phyloP scores from a whole-genome alignment of 164 flowering plant species.

The Annona cherimola region DNA sequence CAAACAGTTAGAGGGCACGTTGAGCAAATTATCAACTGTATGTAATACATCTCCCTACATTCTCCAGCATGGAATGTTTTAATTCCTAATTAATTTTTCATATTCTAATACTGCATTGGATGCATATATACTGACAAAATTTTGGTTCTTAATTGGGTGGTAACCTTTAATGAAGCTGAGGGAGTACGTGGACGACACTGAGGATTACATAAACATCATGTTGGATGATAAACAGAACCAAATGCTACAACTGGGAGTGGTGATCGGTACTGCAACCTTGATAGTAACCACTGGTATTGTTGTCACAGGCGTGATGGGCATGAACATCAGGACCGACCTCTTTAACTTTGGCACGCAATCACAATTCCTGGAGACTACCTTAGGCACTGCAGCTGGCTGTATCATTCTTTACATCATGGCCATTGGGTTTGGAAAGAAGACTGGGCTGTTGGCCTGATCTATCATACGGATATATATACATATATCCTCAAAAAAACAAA shows the following conservation, averaged over 20 bases:
- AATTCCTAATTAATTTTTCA: no score
- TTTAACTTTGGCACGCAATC: slow-evolving; percentile 8
- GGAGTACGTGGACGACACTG: slow-evolving; percentile 47
- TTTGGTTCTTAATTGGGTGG: no score
- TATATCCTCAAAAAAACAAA: no score
- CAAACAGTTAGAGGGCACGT: slow-evolving; percentile 43
- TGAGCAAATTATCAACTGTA: slow-evolving; percentile 42
- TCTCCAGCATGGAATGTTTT: no score
- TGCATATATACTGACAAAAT: no score
- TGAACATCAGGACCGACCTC: slow-evolving; percentile 29
- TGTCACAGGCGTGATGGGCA: slow-evolving; percentile 29
- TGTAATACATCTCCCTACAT: slow-evolving; percentile 2
- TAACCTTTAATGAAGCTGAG: slow-evolving; percentile 24
- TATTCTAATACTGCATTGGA: no score
- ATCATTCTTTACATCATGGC: slow-evolving; percentile 28
- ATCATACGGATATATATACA: no score
- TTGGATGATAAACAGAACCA: slow-evolving; percentile 49
- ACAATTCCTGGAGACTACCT: slow-evolving; percentile 31
- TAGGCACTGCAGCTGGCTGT: slow-evolving; percentile 37
- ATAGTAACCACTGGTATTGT: slow-evolving; percentile 29
- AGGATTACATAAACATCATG: slow-evolving; percentile 46
- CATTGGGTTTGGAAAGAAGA: slow-evolving; percentile 37
- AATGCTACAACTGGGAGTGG: slow-evolving; percentile 44
- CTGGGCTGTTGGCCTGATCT: slow-evolving; percentile 25
- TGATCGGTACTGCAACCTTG: slow-evolving; percentile 35